Conservation (phyloP, 257 asterid genomes). For the Solanum tarijense region DNA sequence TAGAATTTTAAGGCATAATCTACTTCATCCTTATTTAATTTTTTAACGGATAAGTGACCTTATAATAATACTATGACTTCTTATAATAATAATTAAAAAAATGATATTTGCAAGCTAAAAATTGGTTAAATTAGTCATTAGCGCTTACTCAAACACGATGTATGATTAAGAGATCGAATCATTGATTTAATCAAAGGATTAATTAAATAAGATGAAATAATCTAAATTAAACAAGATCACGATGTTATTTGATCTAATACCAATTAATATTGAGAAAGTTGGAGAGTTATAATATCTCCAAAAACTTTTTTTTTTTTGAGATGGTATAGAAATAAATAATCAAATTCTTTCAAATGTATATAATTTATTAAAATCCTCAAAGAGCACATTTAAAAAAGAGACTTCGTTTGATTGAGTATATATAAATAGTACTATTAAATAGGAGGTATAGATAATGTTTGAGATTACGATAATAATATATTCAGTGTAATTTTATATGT, state of each 20-base stretch:
- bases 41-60: background rate
- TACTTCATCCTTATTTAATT: background rate
- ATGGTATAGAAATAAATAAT: background rate
- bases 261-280: background rate
- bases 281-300: background rate
- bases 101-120: background rate
- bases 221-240: background rate
- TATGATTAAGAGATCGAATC: background rate
- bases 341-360: background rate
- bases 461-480: background rate
- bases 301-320: background rate
- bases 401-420: background rate
- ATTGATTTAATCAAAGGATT: background rate
- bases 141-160: background rate
- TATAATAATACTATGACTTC: background rate
- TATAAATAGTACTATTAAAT: background rate
- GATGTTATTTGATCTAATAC: background rate
- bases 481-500: background rate
- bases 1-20: background rate
- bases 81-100: background rate
- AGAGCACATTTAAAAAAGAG: background rate
- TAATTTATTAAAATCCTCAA: background rate
- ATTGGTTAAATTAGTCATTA: background rate
- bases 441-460: background rate
- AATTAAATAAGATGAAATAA: background rate